phyloP scores from a whole-genome alignment of 2,329 filamentous ascomycete genomes.

The Pseudopyrenochaeta lycopersici region DNA sequence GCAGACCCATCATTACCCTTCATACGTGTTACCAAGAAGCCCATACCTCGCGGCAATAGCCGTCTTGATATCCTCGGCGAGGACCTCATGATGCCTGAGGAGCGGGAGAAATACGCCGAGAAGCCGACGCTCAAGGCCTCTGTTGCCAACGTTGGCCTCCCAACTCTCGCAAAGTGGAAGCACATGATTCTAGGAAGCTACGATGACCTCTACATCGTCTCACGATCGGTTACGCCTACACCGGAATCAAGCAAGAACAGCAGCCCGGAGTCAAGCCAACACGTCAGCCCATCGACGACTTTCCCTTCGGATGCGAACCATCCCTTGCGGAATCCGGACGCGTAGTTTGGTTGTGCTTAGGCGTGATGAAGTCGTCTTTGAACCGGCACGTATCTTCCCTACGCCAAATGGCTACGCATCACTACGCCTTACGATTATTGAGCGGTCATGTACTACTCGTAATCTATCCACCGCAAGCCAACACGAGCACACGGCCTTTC shows the following conservation, averaged over 20 bases:
- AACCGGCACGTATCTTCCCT: constrained; percentile 19
- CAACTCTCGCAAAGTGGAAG: constrained; percentile 56
- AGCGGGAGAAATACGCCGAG: constrained; percentile 50
- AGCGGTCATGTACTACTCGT: constrained; percentile 14
- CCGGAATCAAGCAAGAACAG: constrained; percentile 49
- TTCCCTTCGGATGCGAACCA: constrained; percentile 41
- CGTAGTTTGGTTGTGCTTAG: constrained; percentile 11
- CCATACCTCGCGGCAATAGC: constrained; percentile 56
- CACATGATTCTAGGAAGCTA: constrained; percentile 56
- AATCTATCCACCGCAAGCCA: background rate
- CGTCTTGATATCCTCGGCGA: constrained; percentile 57
- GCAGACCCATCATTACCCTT: constrained; percentile 51
- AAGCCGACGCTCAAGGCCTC: constrained; percentile 58
- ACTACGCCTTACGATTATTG: constrained; percentile 1
- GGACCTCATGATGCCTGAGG: constrained; percentile 51
- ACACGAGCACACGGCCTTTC: background rate
- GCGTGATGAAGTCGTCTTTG: constrained; percentile 6
- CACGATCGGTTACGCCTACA: constrained; percentile 47
- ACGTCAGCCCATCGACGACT: constrained; percentile 46
- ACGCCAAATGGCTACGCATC: background rate
- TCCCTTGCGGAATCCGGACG: constrained; percentile 28
- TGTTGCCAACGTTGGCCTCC: constrained; percentile 58
- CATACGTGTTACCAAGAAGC: constrained; percentile 57
- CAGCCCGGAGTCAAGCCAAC: constrained; percentile 49
- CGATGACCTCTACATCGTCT: constrained; percentile 60